Evolutionary conservation across 2,329 filamentous ascomycete genomes (phyloP), one percentile per base, ranked within the genome.

Genomic region (Myotisia sp.): DNA sequence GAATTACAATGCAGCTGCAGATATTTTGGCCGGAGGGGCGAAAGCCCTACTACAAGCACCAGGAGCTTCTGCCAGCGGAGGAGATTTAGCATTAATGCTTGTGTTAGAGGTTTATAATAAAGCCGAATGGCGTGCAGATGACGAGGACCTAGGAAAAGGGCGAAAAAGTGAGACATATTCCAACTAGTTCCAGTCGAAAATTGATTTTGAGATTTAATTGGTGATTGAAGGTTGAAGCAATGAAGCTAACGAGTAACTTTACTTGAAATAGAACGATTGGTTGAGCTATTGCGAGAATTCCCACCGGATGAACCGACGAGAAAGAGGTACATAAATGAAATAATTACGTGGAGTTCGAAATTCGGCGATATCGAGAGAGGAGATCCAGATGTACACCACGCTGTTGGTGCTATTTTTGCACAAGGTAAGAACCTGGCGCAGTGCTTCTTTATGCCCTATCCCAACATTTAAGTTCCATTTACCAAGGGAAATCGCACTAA

Each of bases 331-430:
- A 79, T 95, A 26, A 74, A 71, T 16, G 86, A 93, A 54, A 79
- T 86, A 53, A 75, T 94, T 45, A 71, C 69, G 36, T 98, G 90
- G 90, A 92, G 84, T 37, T 70, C 74, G 36, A 87, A 80, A 54
- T 79, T 74, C 50, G 84, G 86, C 46, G 81, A 90, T 29, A 83
- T 81, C 54, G 86, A 90, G 30, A 80, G 84, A 33, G 90, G 90
- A 40, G 90, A 98, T 52, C 80, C 87, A 2, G 90, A 95, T 50
- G 66, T 98, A 37, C 90, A 98, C 59, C 86, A 95, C 60, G 85
- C 92, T 27, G 77, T 78, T 22, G 90, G 90, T 33, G 76, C 74
- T 20, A 64, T 94, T 27, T 93, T 84, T 55, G 87, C 86, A n/a
- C 79, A 92, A 51, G 69, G 71, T 72, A 56, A 13, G 50, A 13